Base-by-base conservation (phyloP, 164 flowering plant species). In the Annona squamosa region DNA sequence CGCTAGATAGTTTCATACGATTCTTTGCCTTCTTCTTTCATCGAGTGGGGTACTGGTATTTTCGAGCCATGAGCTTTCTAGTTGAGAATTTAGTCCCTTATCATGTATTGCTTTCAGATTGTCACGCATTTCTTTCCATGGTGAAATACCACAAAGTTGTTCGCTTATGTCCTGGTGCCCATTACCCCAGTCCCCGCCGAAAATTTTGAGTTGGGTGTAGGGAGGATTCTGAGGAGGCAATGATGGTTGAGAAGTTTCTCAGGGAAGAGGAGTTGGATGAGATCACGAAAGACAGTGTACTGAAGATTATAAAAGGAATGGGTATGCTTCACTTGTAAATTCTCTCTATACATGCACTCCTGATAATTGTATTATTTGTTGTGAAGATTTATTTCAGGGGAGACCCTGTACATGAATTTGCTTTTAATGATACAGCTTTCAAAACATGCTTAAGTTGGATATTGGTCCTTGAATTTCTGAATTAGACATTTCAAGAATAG, bases 191-290 rank as follows among this genome's bases (percentile, higher is more conserved):
- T 52, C 13, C 59, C 10, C 3, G 13, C 13, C 7, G 59, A 52
- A 43, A 41, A 68, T 57, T 6, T 56, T 44, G 18, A 12, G 65
- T 46, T 67, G 71, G 18, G 59, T 84, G 78, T 70, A 91, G 94
- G 71, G 90, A 90, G 76, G 86, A 87, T 72, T 86, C 94, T 52
- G 89, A 91, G 78, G 92, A 81, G 76, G 86, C 79, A 63, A 76
- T 69, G 67, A 59, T 87, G 73, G 92, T 83, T n/a, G 92, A 91
- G 81, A 85, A 81, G 71, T 94, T 94, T 87, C 92, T 94, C 9
- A 87, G 74, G 71, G 86, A 87, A 65, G 91, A 84, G 77, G 85
- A 84, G n/a, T 43, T 92, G 65, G 94, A 90, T 61, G 89, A 87
- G 72, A 71, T 70, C 77, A 85, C 75, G 70, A 88, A 75, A 80